A percentile compares a stretch with the other conserved stretches of the same genome.
phyloP scores from a whole-genome alignment of 1,284 basidiomycete species.

The Trichosporon sp. region DNA sequence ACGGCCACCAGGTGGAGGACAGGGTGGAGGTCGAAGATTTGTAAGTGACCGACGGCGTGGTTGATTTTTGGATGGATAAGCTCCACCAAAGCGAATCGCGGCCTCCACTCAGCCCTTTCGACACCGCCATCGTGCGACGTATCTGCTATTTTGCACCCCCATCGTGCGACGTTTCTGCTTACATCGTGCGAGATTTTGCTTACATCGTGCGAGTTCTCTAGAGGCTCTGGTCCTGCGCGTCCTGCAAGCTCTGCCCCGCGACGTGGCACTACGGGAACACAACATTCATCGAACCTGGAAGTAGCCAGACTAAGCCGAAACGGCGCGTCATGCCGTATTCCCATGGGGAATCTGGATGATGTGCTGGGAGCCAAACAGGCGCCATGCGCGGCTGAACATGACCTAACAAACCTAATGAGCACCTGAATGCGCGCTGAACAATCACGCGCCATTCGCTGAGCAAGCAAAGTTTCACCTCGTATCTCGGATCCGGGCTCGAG shows the following conservation, averaged over 20 bases:
- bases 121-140: too few relatives aligned
- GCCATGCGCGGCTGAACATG: too few relatives aligned
- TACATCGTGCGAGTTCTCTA: too few relatives aligned
- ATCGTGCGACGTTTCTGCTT: too few relatives aligned
- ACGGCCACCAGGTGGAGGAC: background rate
- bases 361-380: too few relatives aligned
- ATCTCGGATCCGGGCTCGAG: background rate
- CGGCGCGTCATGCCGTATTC: background rate
- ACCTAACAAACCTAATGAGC: too few relatives aligned
- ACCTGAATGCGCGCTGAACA: background rate
- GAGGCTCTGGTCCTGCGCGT: too few relatives aligned
- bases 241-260: too few relatives aligned
- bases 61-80: background rate
- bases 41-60: background rate
- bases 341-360: background rate
- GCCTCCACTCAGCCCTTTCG: too few relatives aligned
- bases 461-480: background rate
- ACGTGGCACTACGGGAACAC: background rate
- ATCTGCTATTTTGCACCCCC: too few relatives aligned
- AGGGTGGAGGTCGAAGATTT: background rate
- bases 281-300: background rate
- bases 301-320: too few relatives aligned
- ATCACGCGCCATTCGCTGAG: constrained; percentile 4
- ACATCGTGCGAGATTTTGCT: too few relatives aligned
- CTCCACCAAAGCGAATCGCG: background rate